These are phyloP conservation scores for Dimargaris cristalligena DNA, from an alignment of 192 early-diverging fungal species.

Conservation along the genomic window DNA sequence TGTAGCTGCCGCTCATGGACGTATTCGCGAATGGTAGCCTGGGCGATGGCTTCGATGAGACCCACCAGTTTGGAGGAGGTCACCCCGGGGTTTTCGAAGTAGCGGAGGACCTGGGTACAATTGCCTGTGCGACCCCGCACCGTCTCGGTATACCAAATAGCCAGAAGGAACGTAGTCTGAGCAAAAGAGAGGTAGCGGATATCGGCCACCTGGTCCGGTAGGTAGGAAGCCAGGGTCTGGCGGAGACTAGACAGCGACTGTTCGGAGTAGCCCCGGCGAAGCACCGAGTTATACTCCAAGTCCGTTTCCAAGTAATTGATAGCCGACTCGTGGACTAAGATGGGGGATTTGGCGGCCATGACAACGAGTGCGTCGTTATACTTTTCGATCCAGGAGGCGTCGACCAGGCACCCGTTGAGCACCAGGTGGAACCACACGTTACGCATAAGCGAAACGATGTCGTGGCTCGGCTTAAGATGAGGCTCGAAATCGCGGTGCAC, in stretches of 20 bases:
- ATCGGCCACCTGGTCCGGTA: conserved; percentile 34
- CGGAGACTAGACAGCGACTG: conserved; percentile 30
- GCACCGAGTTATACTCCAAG: conserved; percentile 69
- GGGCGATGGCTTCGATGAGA: conserved; percentile 63
- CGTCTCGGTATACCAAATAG: conserved; percentile 69
- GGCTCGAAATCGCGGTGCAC: conserved; percentile 37
- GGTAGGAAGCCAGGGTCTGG: conserved; percentile 31
- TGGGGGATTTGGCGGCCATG: conserved; percentile 75
- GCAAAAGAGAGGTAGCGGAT: conserved; percentile 48
- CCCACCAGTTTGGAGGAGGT: conserved; percentile 52
- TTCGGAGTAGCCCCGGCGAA: conserved; percentile 39
- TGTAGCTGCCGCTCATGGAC: conserved; percentile 7
- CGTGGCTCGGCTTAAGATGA: conserved; percentile 35
- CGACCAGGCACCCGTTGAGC: conserved; percentile 53
- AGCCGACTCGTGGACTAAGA: conserved; percentile 50
- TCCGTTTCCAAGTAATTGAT: conserved; percentile 73
- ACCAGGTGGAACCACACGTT: conserved; percentile 86
- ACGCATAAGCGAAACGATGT: conserved; percentile 55
- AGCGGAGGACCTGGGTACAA: conserved; percentile 55
- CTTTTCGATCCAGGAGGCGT: conserved; percentile 54
- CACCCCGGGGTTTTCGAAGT: conserved; percentile 76
- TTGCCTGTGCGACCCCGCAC: conserved; percentile 51
- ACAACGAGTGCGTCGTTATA: conserved; percentile 48
- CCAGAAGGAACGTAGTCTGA: conserved; percentile 62
- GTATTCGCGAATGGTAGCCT: conserved; percentile 25